Evolutionary conservation across 2,329 filamentous ascomycete species (phyloP).

Genomic region (Fusarium marasasianum): DNA sequence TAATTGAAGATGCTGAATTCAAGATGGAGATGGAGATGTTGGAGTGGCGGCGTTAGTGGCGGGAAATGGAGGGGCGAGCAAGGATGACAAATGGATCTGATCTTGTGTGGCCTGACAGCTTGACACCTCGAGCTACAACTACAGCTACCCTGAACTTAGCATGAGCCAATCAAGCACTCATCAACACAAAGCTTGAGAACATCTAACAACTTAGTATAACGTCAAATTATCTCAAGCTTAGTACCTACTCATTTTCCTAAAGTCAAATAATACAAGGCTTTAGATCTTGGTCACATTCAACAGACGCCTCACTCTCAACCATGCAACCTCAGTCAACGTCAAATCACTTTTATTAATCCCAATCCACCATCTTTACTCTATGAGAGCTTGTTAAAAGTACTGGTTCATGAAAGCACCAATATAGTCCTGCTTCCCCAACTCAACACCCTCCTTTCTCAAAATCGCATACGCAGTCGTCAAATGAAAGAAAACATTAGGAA

Average conservation of each 20-base stretch:
- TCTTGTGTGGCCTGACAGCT: not conserved
- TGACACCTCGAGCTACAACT: not conserved
- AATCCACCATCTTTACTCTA: not conserved
- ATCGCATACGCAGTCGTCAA: slow-evolving; percentile 67
- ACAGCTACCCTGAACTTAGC: slow-evolving; percentile 14
- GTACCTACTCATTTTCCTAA: not conserved
- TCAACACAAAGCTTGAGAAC: not conserved
- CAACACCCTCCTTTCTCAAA: slow-evolving; percentile 67
- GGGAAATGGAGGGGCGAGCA: slow-evolving; percentile 20
- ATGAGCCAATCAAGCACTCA: not conserved
- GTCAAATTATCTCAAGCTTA: not conserved
- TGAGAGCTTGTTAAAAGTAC: slow-evolving; percentile 25
- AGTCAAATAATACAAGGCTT: fast-evolving
- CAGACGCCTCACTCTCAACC: not conserved
- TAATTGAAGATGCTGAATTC: not conserved
- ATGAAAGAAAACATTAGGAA: slow-evolving; percentile 75
- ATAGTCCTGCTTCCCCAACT: slow-evolving; percentile 69
- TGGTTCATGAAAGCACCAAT: slow-evolving; percentile 48
- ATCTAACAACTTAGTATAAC: not conserved
- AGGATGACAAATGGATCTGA: slow-evolving; percentile 20
- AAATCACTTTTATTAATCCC: slow-evolving; percentile 12
- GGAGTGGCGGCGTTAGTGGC: not conserved
- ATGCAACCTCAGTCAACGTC: not conserved
- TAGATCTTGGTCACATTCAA: not conserved
- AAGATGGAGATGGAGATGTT: not conserved